A percentile compares a stretch with the other conserved stretches of the same genome.
phyloP scores from a whole-genome alignment of 257 asterid species.

The Solanum okadae region DNA sequence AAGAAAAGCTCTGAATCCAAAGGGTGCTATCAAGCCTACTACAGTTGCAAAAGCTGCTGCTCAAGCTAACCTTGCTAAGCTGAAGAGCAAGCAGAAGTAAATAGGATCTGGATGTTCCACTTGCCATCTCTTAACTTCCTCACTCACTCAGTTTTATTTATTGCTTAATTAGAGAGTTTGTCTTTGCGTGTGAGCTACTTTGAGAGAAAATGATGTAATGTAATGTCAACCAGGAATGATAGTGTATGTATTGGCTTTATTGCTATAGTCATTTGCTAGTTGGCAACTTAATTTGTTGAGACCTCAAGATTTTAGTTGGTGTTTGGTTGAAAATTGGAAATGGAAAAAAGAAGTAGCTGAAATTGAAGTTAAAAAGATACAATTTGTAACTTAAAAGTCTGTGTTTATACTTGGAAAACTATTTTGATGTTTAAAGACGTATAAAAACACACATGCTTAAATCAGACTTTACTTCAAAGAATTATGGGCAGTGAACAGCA shows the following conservation, averaged over 20 bases:
- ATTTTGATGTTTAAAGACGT: background rate
- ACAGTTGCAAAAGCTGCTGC: conserved; percentile 62
- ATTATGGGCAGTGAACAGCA: background rate
- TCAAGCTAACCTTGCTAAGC: conserved; percentile 31
- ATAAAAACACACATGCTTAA: background rate
- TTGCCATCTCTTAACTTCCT: background rate
- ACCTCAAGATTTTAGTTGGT: background rate
- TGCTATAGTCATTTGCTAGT: background rate
- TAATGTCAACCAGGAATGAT: background rate
- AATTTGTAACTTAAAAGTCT: background rate
- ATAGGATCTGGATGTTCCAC: background rate
- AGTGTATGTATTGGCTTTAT: background rate
- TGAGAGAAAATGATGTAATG: background rate
- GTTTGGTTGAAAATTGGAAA: background rate
- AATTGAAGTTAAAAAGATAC: background rate
- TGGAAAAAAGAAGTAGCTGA: background rate
- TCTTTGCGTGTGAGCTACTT: background rate
- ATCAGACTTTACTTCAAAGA: background rate
- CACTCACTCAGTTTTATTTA: background rate
- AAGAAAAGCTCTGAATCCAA: conserved; percentile 70
- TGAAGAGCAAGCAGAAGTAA: conserved; percentile 31
- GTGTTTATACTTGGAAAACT: background rate
- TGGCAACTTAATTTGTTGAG: background rate
- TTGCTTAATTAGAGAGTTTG: background rate
- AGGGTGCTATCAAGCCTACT: conserved; percentile 47